Evolutionary conservation across 768 basidiomycete species (phyloP).

Genomic region (Boletus vinaceobasis): DNA sequence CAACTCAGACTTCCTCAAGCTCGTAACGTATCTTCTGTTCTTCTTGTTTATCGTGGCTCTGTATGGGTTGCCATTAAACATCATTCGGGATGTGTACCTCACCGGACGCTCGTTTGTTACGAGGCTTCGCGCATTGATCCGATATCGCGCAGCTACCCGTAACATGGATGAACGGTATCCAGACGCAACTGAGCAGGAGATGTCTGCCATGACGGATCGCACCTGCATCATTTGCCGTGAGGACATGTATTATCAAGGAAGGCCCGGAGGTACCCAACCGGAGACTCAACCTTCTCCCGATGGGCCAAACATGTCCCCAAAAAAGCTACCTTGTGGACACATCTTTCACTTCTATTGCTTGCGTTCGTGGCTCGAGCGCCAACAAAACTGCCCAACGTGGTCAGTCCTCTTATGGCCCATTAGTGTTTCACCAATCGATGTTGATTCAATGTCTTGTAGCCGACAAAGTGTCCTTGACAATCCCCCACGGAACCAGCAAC

Average conservation of each 20-base stretch:
- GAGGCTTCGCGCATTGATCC: slow-evolving; percentile 80
- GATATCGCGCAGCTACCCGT: slow-evolving; percentile 90
- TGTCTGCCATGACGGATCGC: slow-evolving; percentile 75
- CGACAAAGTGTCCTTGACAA: slow-evolving; percentile 75
- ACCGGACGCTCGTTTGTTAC: slow-evolving; percentile 91
- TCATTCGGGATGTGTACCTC: slow-evolving; percentile 94
- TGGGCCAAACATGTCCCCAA: slow-evolving; percentile 92
- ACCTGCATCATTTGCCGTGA: slow-evolving; percentile 99
- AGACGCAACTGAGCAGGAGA: slow-evolving; percentile 83
- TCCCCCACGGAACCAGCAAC: slow-evolving; percentile 32
- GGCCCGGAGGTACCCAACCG: slow-evolving; percentile 21
- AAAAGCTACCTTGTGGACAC: slow-evolving; percentile 95
- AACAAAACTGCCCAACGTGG: slow-evolving; percentile 99
- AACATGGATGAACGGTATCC: slow-evolving; percentile 98
- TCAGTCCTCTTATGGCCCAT: slow-evolving; percentile 36
- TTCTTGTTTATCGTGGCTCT: slow-evolving; percentile 92
- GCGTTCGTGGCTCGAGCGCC: slow-evolving; percentile 95
- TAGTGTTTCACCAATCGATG: slow-evolving; percentile 1
- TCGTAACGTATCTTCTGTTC: slow-evolving; percentile 89
- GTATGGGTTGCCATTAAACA: slow-evolving; percentile 94
- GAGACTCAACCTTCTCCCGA: slow-evolving; percentile 37
- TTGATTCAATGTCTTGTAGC: slow-evolving; percentile 34
- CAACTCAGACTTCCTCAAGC: slow-evolving; percentile 81
- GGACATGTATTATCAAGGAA: slow-evolving; percentile 66
- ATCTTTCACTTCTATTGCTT: slow-evolving; percentile 98